Base-by-base conservation (phyloP, 2,329 filamentous ascomycete genomes). In the Aspergillus ochraceoroseus region DNA sequence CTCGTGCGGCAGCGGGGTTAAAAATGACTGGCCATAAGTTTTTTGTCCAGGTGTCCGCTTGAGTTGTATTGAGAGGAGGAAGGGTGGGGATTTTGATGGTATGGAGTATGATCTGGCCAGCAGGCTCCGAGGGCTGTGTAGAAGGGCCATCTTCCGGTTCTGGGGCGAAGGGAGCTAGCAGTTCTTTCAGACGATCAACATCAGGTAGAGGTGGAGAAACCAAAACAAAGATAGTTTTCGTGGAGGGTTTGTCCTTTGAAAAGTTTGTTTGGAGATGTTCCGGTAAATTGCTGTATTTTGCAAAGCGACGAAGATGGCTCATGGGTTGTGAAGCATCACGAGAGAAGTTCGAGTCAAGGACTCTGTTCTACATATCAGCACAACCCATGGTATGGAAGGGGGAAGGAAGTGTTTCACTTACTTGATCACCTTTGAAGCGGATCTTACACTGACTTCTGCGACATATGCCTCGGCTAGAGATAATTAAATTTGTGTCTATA, bases 1-100 rank as follows among this genome's bases (percentile, higher is more conserved):
- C 54, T n/a, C 65, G 57, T 6, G 67, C 65, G 5, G 67, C 62
- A 4, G 69, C 64, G 13, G 68, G 65, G 47, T 72, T 72, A 55
- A 60, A 72, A 7, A 58, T 54, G 20, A 67, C 63, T 1, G 68
- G 68, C 69, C 69, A 71, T 29, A 66, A 53, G 8, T 48, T 61
- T 14, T 58, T 57, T 6, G 62, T 59, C 68, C 68, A 71, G 40
- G 53, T 50, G 15, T 64, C 54, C n/a, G 69, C 65, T 54, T 70
- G 66, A n/a, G 50, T 43, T 2, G 49, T 29, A 20, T 57, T 67
- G 31, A 66, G 52, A 3, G 69, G 68, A 2, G 69, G 65, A 20
- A 65, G 56, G 7, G 66, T 53, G 0, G 68, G 67, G 29, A 72
- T 61, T n/a, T 47, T 52, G 7, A 59, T 60, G 4, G 57, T 51